phyloP scores from a whole-genome alignment of 495 filamentous ascomycete genomes.

The Neurospora pannonica region DNA sequence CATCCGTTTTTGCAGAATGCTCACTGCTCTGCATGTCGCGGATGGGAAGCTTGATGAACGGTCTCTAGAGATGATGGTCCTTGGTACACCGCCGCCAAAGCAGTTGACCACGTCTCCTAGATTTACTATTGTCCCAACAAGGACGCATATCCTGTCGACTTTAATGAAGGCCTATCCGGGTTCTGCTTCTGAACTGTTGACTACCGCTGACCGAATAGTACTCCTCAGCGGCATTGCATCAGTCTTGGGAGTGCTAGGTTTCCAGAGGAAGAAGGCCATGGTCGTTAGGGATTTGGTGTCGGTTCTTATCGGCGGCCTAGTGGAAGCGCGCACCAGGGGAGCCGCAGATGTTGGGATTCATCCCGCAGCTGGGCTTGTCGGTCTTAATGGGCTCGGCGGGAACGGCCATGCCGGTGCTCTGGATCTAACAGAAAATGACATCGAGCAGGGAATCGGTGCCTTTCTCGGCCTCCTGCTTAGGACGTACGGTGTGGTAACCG shows the following conservation, averaged over 20 bases:
- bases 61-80: constrained; percentile 57
- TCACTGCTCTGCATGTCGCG: constrained; percentile 59
- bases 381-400: constrained; percentile 42
- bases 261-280: constrained; percentile 79
- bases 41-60: constrained; percentile 59
- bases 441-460: constrained; percentile 58
- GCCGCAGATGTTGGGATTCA: constrained; percentile 94
- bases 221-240: constrained; percentile 83
- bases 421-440: constrained; percentile 64
- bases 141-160: constrained; percentile 58
- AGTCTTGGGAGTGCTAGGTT: constrained; percentile 63
- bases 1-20: constrained; percentile 67
- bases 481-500: constrained; percentile 40
- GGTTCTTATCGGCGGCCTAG: constrained; percentile 71
- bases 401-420: constrained; percentile 44
- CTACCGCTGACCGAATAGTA: constrained; percentile 59
- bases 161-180: constrained; percentile 66
- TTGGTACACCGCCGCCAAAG: constrained; percentile 24
- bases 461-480: constrained; percentile 40
- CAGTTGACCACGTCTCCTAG: constrained; percentile 32
- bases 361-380: constrained; percentile 74
- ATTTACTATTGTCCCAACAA: constrained; percentile 41
- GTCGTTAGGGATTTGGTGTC: constrained; percentile 74
- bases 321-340: constrained; percentile 86
- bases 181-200: constrained; percentile 49